A percentile compares a stretch with the other conserved stretches of the same genome.
phyloP scores from a whole-genome alignment of 2,329 filamentous ascomycete species.

The Xylariaceae sp. region DNA sequence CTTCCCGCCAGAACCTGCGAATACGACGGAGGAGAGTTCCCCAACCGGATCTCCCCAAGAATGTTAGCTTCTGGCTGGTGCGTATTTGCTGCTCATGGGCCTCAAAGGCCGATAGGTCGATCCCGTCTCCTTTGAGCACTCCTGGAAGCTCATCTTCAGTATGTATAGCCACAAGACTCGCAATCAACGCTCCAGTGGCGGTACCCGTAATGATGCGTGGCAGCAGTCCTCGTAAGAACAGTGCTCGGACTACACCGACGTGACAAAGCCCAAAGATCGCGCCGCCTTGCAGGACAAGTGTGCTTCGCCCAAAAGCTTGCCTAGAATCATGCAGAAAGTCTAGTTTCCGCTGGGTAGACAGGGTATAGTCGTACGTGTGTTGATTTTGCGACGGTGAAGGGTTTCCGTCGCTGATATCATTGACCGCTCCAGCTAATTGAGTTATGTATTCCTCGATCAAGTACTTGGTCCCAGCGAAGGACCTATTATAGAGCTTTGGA shows the following conservation, averaged over 20 bases:
- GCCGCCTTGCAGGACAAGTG: constrained; percentile 82
- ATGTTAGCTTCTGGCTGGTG: constrained; percentile 29
- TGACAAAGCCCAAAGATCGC: constrained; percentile 91
- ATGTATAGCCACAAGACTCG: constrained; percentile 81
- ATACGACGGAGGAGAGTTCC: constrained; percentile 63
- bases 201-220: constrained; percentile 90
- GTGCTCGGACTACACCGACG: constrained; percentile 81
- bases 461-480: constrained; percentile 84
- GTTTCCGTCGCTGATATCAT: constrained; percentile 60
- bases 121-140: constrained; percentile 73
- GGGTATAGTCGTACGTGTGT: constrained; percentile 24
- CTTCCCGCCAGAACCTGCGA: constrained; percentile 66
- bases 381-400: constrained; percentile 19
- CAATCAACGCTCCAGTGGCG: constrained; percentile 84
- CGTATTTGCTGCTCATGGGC: constrained; percentile 33
- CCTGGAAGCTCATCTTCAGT: constrained; percentile 77
- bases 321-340: constrained; percentile 83
- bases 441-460: constrained; percentile 89
- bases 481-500: constrained; percentile 75
- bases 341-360: constrained; percentile 74
- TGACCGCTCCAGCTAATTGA: constrained; percentile 75
- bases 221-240: constrained; percentile 74
- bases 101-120: constrained; percentile 78
- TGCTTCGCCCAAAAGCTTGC: constrained; percentile 82
- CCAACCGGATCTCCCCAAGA: constrained; percentile 42